Evolutionary conservation across 306 rosid species (phyloP).

Genomic region (Pachyrhizus erosus): DNA sequence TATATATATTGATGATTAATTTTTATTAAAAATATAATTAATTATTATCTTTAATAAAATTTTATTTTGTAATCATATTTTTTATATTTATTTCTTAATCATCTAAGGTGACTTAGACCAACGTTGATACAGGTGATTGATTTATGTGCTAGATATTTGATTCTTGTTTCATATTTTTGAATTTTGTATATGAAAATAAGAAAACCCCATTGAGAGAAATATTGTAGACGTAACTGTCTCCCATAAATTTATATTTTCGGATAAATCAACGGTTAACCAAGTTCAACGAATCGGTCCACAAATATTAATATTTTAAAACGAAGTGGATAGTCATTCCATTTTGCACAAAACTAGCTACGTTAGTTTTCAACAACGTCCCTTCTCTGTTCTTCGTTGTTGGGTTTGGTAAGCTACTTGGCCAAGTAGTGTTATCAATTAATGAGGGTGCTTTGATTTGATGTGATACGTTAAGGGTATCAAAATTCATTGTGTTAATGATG

Average conservation of each 20-base stretch:
- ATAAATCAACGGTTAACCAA: neutral
- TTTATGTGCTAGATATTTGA: too few species aligned
- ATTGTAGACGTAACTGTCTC: neutral
- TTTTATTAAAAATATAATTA: too few species aligned
- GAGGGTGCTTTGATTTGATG: constrained; percentile 24
- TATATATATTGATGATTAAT: too few species aligned
- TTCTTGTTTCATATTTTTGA: too few species aligned
- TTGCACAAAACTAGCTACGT: neutral
- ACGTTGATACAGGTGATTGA: too few species aligned
- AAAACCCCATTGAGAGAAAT: too few species aligned
- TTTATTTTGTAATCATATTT: too few species aligned
- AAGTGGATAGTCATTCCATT: neutral
- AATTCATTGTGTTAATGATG: constrained; percentile 5
- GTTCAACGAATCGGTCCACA: neutral
- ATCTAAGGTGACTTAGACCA: too few species aligned
- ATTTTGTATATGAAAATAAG: too few species aligned
- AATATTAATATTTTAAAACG: too few species aligned
- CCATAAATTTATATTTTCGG: neutral
- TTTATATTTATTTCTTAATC: too few species aligned
- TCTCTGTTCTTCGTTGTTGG: neutral
- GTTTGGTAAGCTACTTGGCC: constrained; percentile 10
- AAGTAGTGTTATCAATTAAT: neutral
- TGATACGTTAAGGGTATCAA: neutral
- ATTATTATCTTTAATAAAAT: too few species aligned
- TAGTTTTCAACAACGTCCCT: neutral